Evolutionary conservation across 1,284 basidiomycete genomes (phyloP), one percentile per base, ranked within the genome.

Genomic region (Ceratobasidium sp.): DNA sequence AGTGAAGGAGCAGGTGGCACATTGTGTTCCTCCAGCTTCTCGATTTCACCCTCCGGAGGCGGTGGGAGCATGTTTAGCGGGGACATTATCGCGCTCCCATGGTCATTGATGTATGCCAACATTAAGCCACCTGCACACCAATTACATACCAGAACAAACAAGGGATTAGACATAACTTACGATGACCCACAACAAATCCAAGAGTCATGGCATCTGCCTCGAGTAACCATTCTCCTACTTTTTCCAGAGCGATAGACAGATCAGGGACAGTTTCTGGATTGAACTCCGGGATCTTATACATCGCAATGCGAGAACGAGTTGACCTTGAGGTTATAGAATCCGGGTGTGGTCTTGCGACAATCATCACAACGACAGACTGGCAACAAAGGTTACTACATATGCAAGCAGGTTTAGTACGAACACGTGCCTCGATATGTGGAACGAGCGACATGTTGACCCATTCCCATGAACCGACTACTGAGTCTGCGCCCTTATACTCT

Each of bases 161-260:
- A 49, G 1, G 14, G 29, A 13, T 16, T 7, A 7, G 23, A 36
- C 8, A 44, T 46, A 42, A 59, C 56, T 58, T 58, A 64, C 46
- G 57, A 21, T 54, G 42, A 79, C 60, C 77, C 74, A 70, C 80
- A 75, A 70, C 60, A 16, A 88, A 75, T 1, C 81, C 82, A 11
- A 83, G 75, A 30, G 80, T 80, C 47, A 78, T 77, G 0, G 81
- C 76, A 14, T 79, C 78, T 6, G 84, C 83, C 57, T 84, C 81
- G 5, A 85, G 74, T 39, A 79, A 74, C 85, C 86, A 87, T 42
- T 85, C 82, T 3, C 83, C 84, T 13, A 86, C 71, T 54, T 79
- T 79, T 68, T 80, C 79, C 1, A 89, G 78, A 21, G 71, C 74
- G 0, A 78, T 44, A 27, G 23, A 1, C 77, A 74, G 30, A 78